These are phyloP conservation scores for Aspergillus sp. DNA, from an alignment of 2,329 filamentous ascomycete species.

Conservation along the genomic window DNA sequence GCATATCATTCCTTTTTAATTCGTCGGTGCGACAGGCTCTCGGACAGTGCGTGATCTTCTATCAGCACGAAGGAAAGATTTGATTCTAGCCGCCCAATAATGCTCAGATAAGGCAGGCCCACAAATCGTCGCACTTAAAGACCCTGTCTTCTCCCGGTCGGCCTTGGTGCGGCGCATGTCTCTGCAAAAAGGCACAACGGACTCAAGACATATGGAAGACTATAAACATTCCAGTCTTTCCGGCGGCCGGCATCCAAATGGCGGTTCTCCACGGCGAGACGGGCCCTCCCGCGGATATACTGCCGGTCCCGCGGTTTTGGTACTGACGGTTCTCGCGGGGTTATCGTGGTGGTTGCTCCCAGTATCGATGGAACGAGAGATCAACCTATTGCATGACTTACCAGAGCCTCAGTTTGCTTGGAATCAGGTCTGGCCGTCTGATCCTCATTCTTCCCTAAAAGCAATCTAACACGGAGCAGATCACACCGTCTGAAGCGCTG, in stretches of 20 bases:
- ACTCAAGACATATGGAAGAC: constrained; percentile 5
- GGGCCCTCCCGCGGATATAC: background rate
- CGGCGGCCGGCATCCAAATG: constrained; percentile 1
- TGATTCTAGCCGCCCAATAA: background rate
- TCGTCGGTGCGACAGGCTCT: background rate
- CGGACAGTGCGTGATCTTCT: background rate
- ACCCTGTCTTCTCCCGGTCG: background rate
- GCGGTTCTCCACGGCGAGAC: background rate
- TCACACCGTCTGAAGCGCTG: constrained; percentile 29
- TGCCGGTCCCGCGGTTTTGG: constrained; percentile 6
- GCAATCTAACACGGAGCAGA: constrained; percentile 13
- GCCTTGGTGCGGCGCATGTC: background rate
- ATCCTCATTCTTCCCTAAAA: background rate
- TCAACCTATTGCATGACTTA: background rate
- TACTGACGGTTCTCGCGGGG: constrained; percentile 8
- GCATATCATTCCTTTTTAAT: constrained; percentile 1
- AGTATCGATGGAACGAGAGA: background rate
- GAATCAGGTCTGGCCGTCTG: constrained; percentile 15
- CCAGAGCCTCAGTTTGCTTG: constrained; percentile 11
- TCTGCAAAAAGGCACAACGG: background rate
- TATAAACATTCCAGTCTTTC: background rate
- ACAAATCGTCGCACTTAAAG: constrained; percentile 1
- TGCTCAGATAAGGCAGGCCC: constrained; percentile 4
- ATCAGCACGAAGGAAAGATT: background rate
- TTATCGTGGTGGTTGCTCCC: constrained; percentile 12